Conservation (phyloP, 2,329 filamentous ascomycete genomes). For the Colletotrichum kahawae region DNA sequence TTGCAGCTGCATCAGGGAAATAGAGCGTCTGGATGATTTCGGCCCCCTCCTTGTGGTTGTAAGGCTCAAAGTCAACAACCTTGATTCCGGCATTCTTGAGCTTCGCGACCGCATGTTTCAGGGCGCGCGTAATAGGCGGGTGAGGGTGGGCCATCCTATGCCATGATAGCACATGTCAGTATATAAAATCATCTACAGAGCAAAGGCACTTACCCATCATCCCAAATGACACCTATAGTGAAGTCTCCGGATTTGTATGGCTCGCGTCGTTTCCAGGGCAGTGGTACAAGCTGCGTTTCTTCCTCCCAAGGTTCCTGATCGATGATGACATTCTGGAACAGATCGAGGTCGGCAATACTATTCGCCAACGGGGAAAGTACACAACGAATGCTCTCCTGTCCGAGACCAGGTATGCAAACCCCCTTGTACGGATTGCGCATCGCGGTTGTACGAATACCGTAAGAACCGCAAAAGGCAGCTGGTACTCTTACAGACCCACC, state of each 20-base stretch:
- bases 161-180: neutral
- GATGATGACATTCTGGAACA: conserved; percentile 42
- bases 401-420: conserved; percentile 30
- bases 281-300: conserved; percentile 42
- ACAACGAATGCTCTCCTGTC: conserved; percentile 41
- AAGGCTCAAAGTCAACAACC: conserved; percentile 27
- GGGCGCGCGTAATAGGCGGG: conserved; percentile 26
- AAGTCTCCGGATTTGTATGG: conserved; percentile 7
- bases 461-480: conserved; percentile 47
- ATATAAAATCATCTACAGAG: neutral
- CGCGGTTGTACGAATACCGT: conserved; percentile 45
- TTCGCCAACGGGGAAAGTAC: conserved; percentile 20
- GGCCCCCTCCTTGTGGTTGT: conserved; percentile 25
- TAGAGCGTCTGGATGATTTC: conserved; percentile 26
- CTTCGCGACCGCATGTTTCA: conserved; percentile 19
- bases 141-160: conserved; percentile 26
- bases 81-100: conserved; percentile 25
- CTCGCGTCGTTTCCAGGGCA: conserved; percentile 41
- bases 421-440: conserved; percentile 32
- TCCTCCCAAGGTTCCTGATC: conserved; percentile 45
- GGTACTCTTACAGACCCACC: conserved; percentile 50
- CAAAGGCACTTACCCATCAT: conserved; percentile 24
- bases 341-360: conserved; percentile 36
- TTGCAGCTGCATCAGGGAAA: conserved; percentile 29
- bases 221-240: conserved; percentile 26